phyloP scores from a whole-genome alignment of 129 eudicot genomes.

The carrot (Daucus carota) region DH1_v3.0 NC_030381.2:47707001-47707500 shows the following conservation, averaged over 20 bases:
- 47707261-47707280: constrained; percentile 1
- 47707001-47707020: no score
- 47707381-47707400: neutral
- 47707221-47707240: constrained; percentile 64
- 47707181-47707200: neutral
- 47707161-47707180: neutral
- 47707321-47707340: constrained; percentile 6
- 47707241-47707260: constrained; percentile 41
- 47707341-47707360: constrained; percentile 1
- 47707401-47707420: neutral
- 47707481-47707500: constrained; percentile 17
- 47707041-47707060: no score
- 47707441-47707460: constrained; percentile 1
- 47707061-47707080: neutral
- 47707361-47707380: neutral
- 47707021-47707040: no score
- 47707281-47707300: constrained; percentile 12
- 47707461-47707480: neutral
- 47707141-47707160: neutral
- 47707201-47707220: constrained; percentile 16
- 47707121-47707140: neutral
- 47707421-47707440: neutral
- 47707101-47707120: neutral
- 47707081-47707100: neutral
- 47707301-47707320: constrained; percentile 5